Evolutionary conservation across 208 protist genomes (phyloP).

Genomic region (Trypanosoma theileri): DNA sequence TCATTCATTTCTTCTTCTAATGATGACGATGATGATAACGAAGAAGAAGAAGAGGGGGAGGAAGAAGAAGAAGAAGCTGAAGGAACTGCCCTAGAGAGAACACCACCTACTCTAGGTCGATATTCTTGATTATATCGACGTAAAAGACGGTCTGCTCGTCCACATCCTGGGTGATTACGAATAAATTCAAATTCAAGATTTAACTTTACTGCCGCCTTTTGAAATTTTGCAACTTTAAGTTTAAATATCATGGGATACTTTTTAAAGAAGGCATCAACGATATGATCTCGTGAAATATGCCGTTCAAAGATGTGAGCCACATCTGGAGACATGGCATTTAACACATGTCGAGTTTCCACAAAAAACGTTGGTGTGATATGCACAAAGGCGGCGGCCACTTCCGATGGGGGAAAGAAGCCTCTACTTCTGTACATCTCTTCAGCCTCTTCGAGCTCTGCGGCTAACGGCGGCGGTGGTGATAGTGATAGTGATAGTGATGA

Average conservation of each 20-base stretch:
- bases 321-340: slow-evolving; percentile 43
- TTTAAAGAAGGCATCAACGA: slow-evolving; percentile 37
- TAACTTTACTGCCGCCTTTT: slow-evolving; percentile 56
- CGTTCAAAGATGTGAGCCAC: slow-evolving; percentile 39
- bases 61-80: too few species aligned
- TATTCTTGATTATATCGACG: slow-evolving; percentile 49
- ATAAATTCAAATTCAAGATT: slow-evolving; percentile 81
- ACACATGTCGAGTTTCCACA: slow-evolving; percentile 62
- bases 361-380: slow-evolving; percentile 71
- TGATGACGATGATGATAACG: slow-evolving; percentile 5
- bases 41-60: not conserved
- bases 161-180: slow-evolving; percentile 64
- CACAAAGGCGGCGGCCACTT: slow-evolving; percentile 77
- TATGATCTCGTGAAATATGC: slow-evolving; percentile 13
- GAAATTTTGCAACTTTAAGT: slow-evolving; percentile 33
- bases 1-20: not conserved
- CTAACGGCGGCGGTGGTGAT: slow-evolving; percentile 36
- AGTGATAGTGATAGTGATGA: too few species aligned
- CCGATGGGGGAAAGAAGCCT: slow-evolving; percentile 65
- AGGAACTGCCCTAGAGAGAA: slow-evolving; percentile 31
- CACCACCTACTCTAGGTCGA: slow-evolving; percentile 40
- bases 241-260: slow-evolving; percentile 86
- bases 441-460: slow-evolving; percentile 49
- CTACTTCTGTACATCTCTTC: slow-evolving; percentile 65
- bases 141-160: slow-evolving; percentile 49